Conservation (phyloP, 331 rosid genomes). For the Dryas integrifolia region DNA sequence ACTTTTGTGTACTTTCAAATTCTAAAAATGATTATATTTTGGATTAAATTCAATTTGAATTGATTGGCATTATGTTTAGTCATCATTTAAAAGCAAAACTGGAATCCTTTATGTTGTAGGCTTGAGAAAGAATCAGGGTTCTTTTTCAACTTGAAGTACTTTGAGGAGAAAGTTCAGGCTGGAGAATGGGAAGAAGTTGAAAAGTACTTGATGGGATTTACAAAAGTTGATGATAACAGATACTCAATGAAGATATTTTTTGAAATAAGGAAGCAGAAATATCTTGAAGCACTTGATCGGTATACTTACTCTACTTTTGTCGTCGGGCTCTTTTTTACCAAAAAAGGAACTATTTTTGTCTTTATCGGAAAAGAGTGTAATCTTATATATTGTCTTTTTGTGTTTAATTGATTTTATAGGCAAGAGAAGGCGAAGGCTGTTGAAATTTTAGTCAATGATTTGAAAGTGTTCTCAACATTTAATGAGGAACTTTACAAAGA, state of each 20-base stretch:
- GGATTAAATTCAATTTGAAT: neutral
- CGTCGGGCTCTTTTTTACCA: neutral
- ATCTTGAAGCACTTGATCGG: slow-evolving; percentile 96
- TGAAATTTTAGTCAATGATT: slow-evolving; percentile 74
- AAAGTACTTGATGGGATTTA: slow-evolving; percentile 78
- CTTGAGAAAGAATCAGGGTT: slow-evolving; percentile 92
- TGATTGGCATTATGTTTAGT: slow-evolving; percentile 11
- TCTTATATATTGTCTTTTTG: slow-evolving; percentile 12
- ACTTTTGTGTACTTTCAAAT: slow-evolving; percentile 1
- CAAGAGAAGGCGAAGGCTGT: slow-evolving; percentile 69
- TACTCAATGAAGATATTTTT: slow-evolving; percentile 88
- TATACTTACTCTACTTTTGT: slow-evolving; percentile 29
- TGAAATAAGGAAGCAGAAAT: slow-evolving; percentile 89
- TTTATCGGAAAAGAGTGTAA: slow-evolving; percentile 21
- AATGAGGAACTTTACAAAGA: slow-evolving; percentile 83
- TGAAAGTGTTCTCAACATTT: slow-evolving; percentile 74
- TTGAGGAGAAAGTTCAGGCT: slow-evolving; percentile 78
- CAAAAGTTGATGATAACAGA: slow-evolving; percentile 89
- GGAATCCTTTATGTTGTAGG: slow-evolving; percentile 33
- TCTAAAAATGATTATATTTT: neutral
- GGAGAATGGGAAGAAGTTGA: slow-evolving; percentile 98
- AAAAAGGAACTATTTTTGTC: slow-evolving; percentile 5
- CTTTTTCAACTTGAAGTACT: slow-evolving; percentile 89
- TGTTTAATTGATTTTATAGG: slow-evolving; percentile 39
- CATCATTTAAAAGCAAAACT: neutral